Base-by-base conservation (phyloP, 495 filamentous ascomycete species). In the Lophiotrema nucula region DNA sequence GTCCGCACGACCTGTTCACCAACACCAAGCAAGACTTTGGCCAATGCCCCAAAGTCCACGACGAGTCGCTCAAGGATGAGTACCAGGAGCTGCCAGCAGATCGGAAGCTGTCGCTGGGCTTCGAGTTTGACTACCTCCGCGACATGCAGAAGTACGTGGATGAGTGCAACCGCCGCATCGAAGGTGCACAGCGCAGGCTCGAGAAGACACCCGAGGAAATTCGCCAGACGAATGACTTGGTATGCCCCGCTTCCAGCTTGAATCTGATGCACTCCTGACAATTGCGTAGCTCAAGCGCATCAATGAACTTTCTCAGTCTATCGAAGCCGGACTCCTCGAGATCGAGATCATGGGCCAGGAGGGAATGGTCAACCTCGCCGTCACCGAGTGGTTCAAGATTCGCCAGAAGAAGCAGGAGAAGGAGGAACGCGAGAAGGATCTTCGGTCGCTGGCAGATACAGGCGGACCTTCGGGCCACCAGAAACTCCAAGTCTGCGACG, bases 151-250 rank as follows among this genome's bases (percentile, higher is more conserved):
- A 88, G 69, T 92, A 95, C 69, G 93, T 99, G 68, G 90, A 93
- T 68, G 91, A 97, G 63, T 97, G 93, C 78, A 95, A 99, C 73
- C 83, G 91, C 33, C 80, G 90, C 41, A 99, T 99, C 69, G 89
- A 96, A 50, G 79, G 83, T 1, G 90, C 92, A 23, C 92, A 97
- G 76, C 81, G 90, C 18, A 79, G 92, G 37, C 76, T 99, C 47
- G 93, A 99, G 73, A 97, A 97, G 79, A 97, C 95, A 0, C 90
- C 91, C 39, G 95, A 99, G 72, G 93, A 99, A 78, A 96, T 99
- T 53, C 78, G 88, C 28, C 89, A 97, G 79, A 97, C 93, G n/a
- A 97, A 97, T 70, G 80, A 85, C 18, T 74, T 97, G 56, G 79
- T 85, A 74, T 41, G 18, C 8, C 15, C 51, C 13, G 16, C 19